These are phyloP conservation scores for Backusella sp. DNA, from an alignment of 192 early-diverging fungal genomes.

Conservation along the genomic window DNA sequence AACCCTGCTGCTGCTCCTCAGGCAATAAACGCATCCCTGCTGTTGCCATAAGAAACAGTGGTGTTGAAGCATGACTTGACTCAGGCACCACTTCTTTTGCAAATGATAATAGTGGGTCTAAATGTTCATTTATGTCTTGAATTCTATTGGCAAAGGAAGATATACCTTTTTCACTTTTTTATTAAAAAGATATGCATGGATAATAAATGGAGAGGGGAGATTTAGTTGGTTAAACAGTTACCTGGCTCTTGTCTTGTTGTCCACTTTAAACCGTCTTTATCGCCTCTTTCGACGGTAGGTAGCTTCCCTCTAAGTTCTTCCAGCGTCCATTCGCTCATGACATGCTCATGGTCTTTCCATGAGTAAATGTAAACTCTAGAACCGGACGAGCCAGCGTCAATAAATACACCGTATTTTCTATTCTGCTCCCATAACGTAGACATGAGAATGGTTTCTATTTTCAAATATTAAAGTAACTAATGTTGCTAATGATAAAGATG, in stretches of 20 bases:
- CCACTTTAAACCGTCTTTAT: constrained; percentile 64
- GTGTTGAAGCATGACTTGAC: constrained; percentile 59
- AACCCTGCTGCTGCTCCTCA: constrained; percentile 40
- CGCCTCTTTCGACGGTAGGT: constrained; percentile 67
- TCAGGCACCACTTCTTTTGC: constrained; percentile 68
- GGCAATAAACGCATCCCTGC: constrained; percentile 92
- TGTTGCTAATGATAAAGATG: neutral
- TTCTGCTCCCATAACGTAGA: constrained; percentile 41
- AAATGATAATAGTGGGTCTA: constrained; percentile 81
- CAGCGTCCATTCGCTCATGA: constrained; percentile 32
- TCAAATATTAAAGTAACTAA: neutral
- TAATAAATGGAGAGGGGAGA: neutral
- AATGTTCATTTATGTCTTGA: constrained; percentile 54
- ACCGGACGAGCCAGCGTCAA: constrained; percentile 98
- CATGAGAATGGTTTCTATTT: neutral
- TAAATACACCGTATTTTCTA: constrained; percentile 84
- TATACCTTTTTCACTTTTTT: constrained; percentile 56
- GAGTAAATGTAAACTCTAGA: constrained; percentile 90
- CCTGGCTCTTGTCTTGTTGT: constrained; percentile 63
- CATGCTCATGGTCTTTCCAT: constrained; percentile 64
- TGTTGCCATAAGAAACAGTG: constrained; percentile 89
- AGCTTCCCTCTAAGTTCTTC: constrained; percentile 41
- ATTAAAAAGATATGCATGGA: neutral
- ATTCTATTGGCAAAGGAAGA: constrained; percentile 71
- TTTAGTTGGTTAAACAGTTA: constrained; percentile 21